Percentiles rank a stretch among this genome's conserved stretches.
phyloP scores from a whole-genome alignment of 1,284 basidiomycete genomes.

The Rhodofomes roseus region DNA sequence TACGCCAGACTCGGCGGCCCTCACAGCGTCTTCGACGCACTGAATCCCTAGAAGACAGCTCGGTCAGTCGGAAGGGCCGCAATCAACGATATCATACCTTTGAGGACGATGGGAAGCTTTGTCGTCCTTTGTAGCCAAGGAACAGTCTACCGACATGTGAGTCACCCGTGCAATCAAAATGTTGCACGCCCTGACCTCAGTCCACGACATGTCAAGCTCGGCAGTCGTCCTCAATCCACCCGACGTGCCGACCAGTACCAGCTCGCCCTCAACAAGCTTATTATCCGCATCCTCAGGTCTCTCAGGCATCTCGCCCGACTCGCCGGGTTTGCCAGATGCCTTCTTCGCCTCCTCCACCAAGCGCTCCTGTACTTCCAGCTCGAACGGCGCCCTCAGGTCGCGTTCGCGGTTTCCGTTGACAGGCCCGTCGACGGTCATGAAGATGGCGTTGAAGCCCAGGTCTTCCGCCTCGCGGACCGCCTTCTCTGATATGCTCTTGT shows the following conservation, averaged over 20 bases:
- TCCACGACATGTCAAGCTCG: conserved; percentile 73
- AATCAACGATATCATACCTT: conserved; percentile 36
- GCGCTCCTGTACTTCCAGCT: conserved; percentile 56
- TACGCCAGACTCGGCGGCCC: conserved; percentile 82
- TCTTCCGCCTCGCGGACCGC: conserved; percentile 70
- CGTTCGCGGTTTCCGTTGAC: conserved; percentile 84
- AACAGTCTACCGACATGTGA: conserved; percentile 48
- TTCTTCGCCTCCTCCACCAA: conserved; percentile 24
- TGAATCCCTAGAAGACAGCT: conserved; percentile 42
- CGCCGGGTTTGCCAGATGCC: conserved; percentile 6
- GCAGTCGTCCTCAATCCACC: conserved; percentile 60
- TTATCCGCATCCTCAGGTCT: conserved; percentile 12
- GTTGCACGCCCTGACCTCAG: conserved; percentile 38
- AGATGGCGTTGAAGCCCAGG: conserved; percentile 81
- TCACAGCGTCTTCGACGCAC: conserved; percentile 81
- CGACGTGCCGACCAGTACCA: conserved; percentile 54
- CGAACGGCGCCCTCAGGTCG: conserved; percentile 66
- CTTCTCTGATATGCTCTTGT: conserved; percentile 65
- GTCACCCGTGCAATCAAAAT: neutral
- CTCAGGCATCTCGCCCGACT: conserved; percentile 27
- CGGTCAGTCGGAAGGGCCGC: neutral
- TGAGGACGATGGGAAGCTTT: conserved; percentile 80
- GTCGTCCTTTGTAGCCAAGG: conserved; percentile 77
- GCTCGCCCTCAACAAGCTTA: conserved; percentile 25
- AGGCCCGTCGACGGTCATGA: conserved; percentile 88